Evolutionary conservation across 179 eudicot genomes (phyloP), one percentile per base, ranked within the genome.

Genomic region (Pouteria campechiana): DNA sequence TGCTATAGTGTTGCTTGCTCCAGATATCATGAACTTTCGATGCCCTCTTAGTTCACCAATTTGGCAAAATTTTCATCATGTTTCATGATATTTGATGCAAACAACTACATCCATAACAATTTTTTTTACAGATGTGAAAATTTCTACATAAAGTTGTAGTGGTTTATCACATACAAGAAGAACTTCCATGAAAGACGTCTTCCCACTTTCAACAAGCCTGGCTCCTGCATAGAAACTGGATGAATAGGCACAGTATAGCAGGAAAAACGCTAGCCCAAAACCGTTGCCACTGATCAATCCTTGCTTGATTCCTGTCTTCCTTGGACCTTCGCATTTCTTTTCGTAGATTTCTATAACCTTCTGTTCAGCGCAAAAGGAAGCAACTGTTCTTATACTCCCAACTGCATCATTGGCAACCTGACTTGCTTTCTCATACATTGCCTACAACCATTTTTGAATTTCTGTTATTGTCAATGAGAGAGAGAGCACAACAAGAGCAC

Each of bases 141-240:
- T n/a, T n/a, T n/a, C n/a, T n/a, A n/a, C n/a, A n/a, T n/a, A n/a
- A n/a, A n/a, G n/a, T n/a, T n/a, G n/a, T n/a, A n/a, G n/a, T n/a
- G n/a, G n/a, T n/a, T n/a, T n/a, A 32, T 10, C 15, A 52, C 75
- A 46, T 44, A 74, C 80, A 0, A 61, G 63, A 30, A 74, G 69
- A 18, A 74, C 80, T 3, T 74, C 20, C 0, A 52, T 2, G 34
- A 69, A 74, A 7, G 75, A 64, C 18, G 69, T 61, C 44, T 69
- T 65, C 3, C 67, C 73, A 47, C 50, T 67, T 18, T 54, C 48
- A 46, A 69, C 73, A 3, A 74, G 72, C 15, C 66, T 64, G 8
- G 80, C 75, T 50, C 80, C 80, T 0, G 75, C 75, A 21, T 74
- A 74, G 42, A 74, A 74, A 41, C 67, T 54, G 25, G 65, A 28